phyloP scores from a whole-genome alignment of 2,329 filamentous ascomycete species.

The Colletotrichum sp. region DNA sequence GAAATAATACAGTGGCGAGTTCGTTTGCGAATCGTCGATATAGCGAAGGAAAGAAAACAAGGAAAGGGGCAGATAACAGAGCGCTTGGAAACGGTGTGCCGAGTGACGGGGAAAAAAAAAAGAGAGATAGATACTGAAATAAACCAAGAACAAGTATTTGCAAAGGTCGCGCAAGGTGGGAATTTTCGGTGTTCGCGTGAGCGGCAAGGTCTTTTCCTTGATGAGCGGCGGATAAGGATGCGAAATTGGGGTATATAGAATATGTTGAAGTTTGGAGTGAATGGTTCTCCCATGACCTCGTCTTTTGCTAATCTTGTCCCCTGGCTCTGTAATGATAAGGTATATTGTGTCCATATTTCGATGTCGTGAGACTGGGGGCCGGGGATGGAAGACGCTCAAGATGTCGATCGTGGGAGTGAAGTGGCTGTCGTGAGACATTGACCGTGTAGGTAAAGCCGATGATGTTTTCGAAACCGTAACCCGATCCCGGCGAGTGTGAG shows the following conservation, averaged over 20 bases:
- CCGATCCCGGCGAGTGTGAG: constrained; percentile 2
- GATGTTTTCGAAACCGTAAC: constrained; percentile 2
- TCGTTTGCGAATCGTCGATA: neutral
- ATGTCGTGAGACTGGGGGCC: constrained; percentile 6
- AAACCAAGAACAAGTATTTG: neutral
- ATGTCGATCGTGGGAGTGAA: neutral
- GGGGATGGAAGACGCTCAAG: neutral
- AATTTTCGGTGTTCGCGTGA: constrained; percentile 32
- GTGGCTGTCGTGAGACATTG: constrained; percentile 19
- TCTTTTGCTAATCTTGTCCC: neutral
- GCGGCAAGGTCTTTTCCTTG: constrained; percentile 30
- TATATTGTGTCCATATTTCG: neutral
- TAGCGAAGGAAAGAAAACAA: constrained; percentile 16
- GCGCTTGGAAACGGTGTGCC: neutral
- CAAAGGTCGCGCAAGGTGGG: neutral
- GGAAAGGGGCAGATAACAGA: constrained; percentile 22
- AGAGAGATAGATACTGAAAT: neutral
- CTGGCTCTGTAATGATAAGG: constrained; percentile 5
- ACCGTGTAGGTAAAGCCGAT: constrained; percentile 11
- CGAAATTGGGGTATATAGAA: constrained; percentile 20
- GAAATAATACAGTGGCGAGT: constrained; percentile 7
- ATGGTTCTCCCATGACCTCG: neutral
- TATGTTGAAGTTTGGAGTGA: neutral
- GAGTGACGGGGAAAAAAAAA: neutral
- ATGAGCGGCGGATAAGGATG: constrained; percentile 15